A percentile compares a stretch with the other conserved stretches of the same genome.
Evolutionary conservation across 805 yeast species (phyloP).

Genomic region (Kazachstania psychrophila): DNA sequence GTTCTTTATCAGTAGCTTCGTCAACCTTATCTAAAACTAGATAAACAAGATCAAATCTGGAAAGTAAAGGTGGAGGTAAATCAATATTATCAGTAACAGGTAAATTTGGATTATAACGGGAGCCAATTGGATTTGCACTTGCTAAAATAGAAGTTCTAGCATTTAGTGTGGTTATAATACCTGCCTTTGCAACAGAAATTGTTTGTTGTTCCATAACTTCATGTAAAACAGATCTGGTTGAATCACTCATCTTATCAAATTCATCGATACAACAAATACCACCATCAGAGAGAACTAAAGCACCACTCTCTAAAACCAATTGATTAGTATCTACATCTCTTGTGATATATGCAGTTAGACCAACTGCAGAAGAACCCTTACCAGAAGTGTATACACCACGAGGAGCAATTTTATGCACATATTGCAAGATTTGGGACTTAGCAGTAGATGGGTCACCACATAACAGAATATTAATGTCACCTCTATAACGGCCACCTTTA

Average conservation of each 20-base stretch:
- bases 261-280: conserved; percentile 99
- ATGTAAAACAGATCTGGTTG: conserved; percentile 89
- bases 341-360: conserved; percentile 94
- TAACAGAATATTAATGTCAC: conserved; percentile 81
- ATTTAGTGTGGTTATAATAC: conserved; percentile 91
- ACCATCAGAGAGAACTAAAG: conserved; percentile 91
- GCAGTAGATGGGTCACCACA: conserved; percentile 99
- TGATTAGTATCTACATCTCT: conserved; percentile 91
- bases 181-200: conserved; percentile 95
- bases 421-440: conserved; percentile 87
- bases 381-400: conserved; percentile 98
- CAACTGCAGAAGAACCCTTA: conserved; percentile 98
- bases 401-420: conserved; percentile 96
- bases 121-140: conserved; percentile 93
- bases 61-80: conserved; percentile 88
- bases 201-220: conserved; percentile 99
- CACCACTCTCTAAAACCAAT: conserved; percentile 90
- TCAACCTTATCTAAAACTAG: conserved; percentile 88
- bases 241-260: conserved; percentile 93
- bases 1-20: conserved; percentile 68
- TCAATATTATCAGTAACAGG: conserved; percentile 95
- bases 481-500: conserved; percentile 92
- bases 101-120: conserved; percentile 86
- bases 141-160: conserved; percentile 95
- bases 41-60: conserved; percentile 92